These are phyloP conservation scores for Boechera retrofracta DNA, from an alignment of 345 rosid genomes.

Conservation along the genomic window DNA sequence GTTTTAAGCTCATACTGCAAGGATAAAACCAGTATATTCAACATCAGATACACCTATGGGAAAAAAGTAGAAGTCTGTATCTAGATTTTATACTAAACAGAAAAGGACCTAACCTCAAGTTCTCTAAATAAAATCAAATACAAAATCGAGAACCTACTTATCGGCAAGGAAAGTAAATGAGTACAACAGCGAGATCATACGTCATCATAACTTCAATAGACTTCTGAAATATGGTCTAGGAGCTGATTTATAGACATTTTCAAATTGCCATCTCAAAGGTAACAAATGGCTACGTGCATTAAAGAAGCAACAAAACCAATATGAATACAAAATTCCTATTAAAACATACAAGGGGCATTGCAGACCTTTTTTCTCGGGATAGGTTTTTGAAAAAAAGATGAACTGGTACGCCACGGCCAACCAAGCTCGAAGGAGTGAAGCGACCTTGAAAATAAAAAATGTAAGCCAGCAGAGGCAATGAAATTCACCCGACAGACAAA, in stretches of 20 bases:
- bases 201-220: constrained; percentile 33
- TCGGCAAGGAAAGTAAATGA: constrained; percentile 26
- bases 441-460: constrained; percentile 63
- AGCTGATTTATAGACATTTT: constrained; percentile 7
- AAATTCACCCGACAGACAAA: constrained; percentile 11
- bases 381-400: constrained; percentile 80
- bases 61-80: neutral
- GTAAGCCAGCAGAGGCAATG: constrained; percentile 37
- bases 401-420: constrained; percentile 87
- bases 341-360: constrained; percentile 23
- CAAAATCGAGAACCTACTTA: constrained; percentile 21
- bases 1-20: constrained; percentile 69
- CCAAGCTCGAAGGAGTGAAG: constrained; percentile 86
- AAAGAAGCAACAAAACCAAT: constrained; percentile 21
- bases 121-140: constrained; percentile 5
- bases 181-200: constrained; percentile 20
- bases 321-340: constrained; percentile 14
- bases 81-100: constrained; percentile 20
- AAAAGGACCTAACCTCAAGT: constrained; percentile 13
- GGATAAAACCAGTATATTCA: constrained; percentile 27
- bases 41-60: constrained; percentile 30
- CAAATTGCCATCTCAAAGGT: constrained; percentile 19
- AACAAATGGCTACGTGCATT: constrained; percentile 17
- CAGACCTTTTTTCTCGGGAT: constrained; percentile 72
- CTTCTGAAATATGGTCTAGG: constrained; percentile 28